Conservation (phyloP, 129 eudicot genomes). For the Heracleum sosnowskyi region DNA sequence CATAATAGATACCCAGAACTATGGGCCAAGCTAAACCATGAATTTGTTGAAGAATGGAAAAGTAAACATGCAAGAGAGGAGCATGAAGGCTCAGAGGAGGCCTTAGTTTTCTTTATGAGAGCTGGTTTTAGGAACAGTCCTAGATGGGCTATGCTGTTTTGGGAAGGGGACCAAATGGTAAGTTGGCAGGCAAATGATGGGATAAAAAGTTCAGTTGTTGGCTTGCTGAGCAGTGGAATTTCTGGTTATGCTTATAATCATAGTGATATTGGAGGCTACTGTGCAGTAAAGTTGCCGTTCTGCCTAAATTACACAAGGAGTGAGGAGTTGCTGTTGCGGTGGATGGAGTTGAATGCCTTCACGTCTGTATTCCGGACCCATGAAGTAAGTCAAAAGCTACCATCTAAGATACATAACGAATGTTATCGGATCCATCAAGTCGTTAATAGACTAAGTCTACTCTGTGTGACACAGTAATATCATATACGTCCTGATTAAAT, state of each 20-base stretch:
- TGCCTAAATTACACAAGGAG: constrained; percentile 67
- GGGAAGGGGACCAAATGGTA: constrained; percentile 99
- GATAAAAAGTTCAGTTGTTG: constrained; percentile 88
- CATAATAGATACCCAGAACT: constrained; percentile 96
- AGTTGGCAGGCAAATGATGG: constrained; percentile 98
- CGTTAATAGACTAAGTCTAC: not conserved
- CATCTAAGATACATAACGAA: not conserved
- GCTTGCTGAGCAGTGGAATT: constrained; percentile 81
- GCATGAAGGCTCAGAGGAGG: constrained; percentile 59
- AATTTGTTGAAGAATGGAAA: constrained; percentile 87
- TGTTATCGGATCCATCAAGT: not conserved
- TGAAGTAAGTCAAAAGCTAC: constrained; percentile 50
- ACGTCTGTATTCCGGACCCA: constrained; percentile 91
- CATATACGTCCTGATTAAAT: not conserved
- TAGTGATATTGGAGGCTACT: constrained; percentile 96
- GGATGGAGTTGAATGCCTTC: constrained; percentile 98
- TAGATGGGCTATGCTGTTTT: constrained; percentile 91
- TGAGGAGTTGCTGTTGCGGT: constrained; percentile 76
- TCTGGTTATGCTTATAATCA: constrained; percentile 92
- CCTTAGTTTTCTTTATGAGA: constrained; percentile 94
- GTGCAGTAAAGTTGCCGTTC: constrained; percentile 81
- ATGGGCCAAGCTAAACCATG: constrained; percentile 91
- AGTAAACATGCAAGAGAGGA: constrained; percentile 33
- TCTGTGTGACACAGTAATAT: not conserved
- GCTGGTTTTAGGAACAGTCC: constrained; percentile 92